Conservation (phyloP, 148 eudicot species). For the Vaccinium darrowii region DNA sequence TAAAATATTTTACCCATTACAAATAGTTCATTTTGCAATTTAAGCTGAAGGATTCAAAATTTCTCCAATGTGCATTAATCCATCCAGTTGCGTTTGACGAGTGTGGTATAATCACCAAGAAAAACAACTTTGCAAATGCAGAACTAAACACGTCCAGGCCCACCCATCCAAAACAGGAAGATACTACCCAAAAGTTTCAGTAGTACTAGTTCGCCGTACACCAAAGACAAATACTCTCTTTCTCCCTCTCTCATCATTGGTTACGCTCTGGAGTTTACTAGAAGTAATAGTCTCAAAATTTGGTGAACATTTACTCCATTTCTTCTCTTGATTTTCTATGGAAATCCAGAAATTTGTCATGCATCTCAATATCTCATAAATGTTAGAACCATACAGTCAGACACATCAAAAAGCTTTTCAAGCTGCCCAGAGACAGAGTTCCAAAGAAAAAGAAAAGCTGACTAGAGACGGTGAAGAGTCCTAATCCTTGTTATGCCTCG, state of each 20-base stretch:
- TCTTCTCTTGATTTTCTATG: neutral
- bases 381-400: neutral
- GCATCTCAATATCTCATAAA: neutral
- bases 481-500: neutral
- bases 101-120: neutral
- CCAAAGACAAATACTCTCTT: neutral
- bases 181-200: neutral
- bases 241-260: no score
- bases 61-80: neutral
- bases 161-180: neutral
- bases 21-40: neutral
- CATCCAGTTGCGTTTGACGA: neutral
- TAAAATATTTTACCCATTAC: neutral
- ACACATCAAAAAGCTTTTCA: neutral
- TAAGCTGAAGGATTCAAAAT: neutral
- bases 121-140: neutral
- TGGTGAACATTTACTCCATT: neutral
- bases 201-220: neutral
- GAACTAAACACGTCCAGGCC: neutral
- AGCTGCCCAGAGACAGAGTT: neutral
- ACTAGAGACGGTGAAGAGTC: neutral
- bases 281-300: neutral
- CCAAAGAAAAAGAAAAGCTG: neutral
- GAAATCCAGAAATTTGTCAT: neutral
- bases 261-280: neutral